Evolutionary conservation across 2,329 filamentous ascomycete genomes (phyloP), one percentile per base, ranked within the genome.

Genomic region (Aspergillus luchuensis): DNA sequence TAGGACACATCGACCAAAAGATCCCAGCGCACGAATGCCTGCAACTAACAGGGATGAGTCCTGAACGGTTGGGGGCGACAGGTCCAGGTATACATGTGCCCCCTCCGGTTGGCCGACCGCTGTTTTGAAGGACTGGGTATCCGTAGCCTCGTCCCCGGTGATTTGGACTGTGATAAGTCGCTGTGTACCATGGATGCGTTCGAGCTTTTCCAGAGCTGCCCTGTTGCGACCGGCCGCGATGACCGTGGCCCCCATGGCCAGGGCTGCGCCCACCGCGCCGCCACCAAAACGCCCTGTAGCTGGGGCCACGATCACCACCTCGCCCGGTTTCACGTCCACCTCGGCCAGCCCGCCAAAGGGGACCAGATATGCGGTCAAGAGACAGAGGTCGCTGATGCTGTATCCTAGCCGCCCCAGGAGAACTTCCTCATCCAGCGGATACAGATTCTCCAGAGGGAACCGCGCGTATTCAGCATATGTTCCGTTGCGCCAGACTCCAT

Each of bases 381-480:
- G n/a, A 8, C 56, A 43, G 5, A 58, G 45, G 7, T 52, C 36
- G 8, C 13, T 23, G n/a, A 60, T 8, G 1, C 45, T 49, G 17
- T 56, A 60, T 17, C 47, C 45, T 13, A 41, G 2, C 25, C 13
- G 15, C 23, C 8, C n/a, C 2, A 45, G 2, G 8, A 58, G 17
- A 1, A 25, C 4, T 2, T 51, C 15, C 52, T 56, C 52, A 5
- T 60, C 23, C 2, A 60, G 36, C 15, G 38, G 45, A 19, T 23
- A 60, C 4, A 60, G 17, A 13, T 60, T 60, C 38, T 60, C 58
- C 38, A 60, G 28, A 1, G 58, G 58, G 2, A 60, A 43, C 6
- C 47, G 8, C 3, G 53, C 21, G 21, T 51, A 48, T 36, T 60
- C 45, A 2, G 53, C 58, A 11, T 60, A 60, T 2, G 53, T 60